phyloP scores from a whole-genome alignment of 306 rosid species.

The Cucumis sativus region Cucumber_9930_V3 NC_026657.2:32875001-32875500 shows the following conservation, averaged over 20 bases:
- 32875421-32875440: too few species aligned
- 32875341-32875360: background rate
- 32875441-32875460: too few species aligned
- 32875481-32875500: too few species aligned
- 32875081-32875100: background rate
- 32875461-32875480: too few species aligned
- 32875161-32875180: too few species aligned
- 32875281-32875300: background rate
- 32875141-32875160: too few species aligned
- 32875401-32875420: too few species aligned
- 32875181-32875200: background rate
- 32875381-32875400: too few species aligned
- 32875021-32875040: constrained; percentile 95
- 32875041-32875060: constrained; percentile 88
- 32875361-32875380: background rate
- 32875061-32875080: constrained; percentile 12
- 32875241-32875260: background rate
- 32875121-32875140: too few species aligned
- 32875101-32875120: too few species aligned
- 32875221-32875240: background rate
- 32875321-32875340: background rate
- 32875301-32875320: background rate
- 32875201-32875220: background rate
- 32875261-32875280: background rate
- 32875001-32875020: constrained; percentile 82